phyloP scores from a whole-genome alignment of 2,329 filamentous ascomycete genomes.

The Exophiala phaeomuriformis region DNA sequence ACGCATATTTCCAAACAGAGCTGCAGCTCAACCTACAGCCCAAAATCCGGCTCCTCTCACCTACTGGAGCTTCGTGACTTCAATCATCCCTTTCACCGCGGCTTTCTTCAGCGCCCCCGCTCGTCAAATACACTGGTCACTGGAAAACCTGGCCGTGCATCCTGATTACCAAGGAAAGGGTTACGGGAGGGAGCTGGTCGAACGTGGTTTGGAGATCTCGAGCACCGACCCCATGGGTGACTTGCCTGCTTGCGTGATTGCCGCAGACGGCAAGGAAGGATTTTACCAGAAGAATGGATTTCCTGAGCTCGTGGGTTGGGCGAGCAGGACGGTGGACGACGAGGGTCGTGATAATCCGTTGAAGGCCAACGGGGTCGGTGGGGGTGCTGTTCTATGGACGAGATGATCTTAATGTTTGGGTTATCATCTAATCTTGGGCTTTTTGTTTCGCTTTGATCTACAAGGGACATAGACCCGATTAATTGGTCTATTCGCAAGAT shows the following conservation, averaged over 20 bases:
- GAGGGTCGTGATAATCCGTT: constrained; percentile 8
- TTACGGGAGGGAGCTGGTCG: constrained; percentile 19
- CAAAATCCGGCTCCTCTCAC: background rate
- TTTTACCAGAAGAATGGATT: constrained; percentile 15
- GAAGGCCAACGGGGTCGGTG: constrained; percentile 6
- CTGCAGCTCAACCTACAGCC: background rate
- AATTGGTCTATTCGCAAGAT: too few species aligned
- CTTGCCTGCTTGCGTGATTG: constrained; percentile 12
- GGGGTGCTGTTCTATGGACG: constrained; percentile 14
- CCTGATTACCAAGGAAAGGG: constrained; percentile 17
- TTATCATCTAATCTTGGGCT: too few species aligned
- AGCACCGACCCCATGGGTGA: constrained; percentile 2
- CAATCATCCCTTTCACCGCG: background rate
- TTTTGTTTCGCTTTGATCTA: too few species aligned
- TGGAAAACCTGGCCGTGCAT: constrained; percentile 19
- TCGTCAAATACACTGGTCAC: constrained; percentile 16
- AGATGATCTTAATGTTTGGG: too few species aligned
- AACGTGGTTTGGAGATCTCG: constrained; percentile 19
- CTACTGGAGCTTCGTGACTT: background rate
- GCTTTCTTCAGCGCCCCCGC: background rate
- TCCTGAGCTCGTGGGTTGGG: constrained; percentile 1
- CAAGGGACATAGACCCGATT: too few species aligned
- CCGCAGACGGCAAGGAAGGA: constrained; percentile 5
- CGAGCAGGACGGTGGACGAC: background rate
- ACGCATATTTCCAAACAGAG: background rate